Base-by-base conservation (phyloP, 2,329 filamentous ascomycete species). In the Cadophora malorum region DNA sequence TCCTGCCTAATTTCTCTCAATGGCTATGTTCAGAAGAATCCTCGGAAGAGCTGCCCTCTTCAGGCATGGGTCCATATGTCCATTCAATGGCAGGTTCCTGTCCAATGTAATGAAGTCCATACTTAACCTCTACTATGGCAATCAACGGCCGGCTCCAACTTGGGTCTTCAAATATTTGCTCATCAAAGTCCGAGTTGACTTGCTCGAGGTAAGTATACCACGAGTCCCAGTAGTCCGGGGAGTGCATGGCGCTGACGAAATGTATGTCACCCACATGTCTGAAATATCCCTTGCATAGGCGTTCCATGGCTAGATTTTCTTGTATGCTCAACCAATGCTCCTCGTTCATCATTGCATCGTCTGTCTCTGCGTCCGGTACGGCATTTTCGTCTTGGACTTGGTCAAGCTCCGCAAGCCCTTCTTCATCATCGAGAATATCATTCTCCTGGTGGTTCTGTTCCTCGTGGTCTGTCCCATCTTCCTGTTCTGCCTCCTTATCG, bases 191-290 rank as follows among this genome's bases (percentile, higher is more conserved):
- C 21, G 33, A 45, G 21, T 14, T 45, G 12, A 59, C 21, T 25
- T 38, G 47, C 31, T 52, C 21, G 28, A 63, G 33, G 35, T 53
- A 63, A 2, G 49, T 19, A 31, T 63, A 55, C 47, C 61, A 63
- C 4, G 31, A 38, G 33, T 63, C 61, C 61, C 61, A 63, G 12
- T 63, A 38, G 21, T 63, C 61, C 19, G 61, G 61, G 25, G 56
- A 59, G 21, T 55, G 61, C 31, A 52, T 53, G n/a, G 47, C 31
- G 23, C 61, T 63, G n/a, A 61, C 21, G 16, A 71, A 68, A 35
- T 71, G 70, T 19, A 71, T 60, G 47, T 71, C 60, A 52, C 66
- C 66, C 14, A 35, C 47, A 23, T 67, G 50, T 60, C 58, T 53
- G 38, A 65, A 68, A 45, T 69, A 67, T 31, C 64, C 62, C 14